Evolutionary conservation across 148 eudicot species (phyloP), one percentile per base, ranked within the genome.

Genomic region (Cornus kousa): DNA sequence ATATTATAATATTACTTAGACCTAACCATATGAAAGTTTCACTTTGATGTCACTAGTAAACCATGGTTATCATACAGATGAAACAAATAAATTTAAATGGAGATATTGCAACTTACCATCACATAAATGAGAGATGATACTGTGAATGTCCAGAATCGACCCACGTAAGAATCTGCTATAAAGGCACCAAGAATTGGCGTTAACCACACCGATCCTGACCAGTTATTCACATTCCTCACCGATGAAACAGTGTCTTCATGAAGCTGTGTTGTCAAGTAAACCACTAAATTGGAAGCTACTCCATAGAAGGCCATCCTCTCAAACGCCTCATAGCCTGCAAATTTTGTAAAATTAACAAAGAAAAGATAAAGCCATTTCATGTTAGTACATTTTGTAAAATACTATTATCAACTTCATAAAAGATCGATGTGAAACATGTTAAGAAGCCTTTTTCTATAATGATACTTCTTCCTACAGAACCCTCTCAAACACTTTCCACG

Each of bases 271-370:
- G 98, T 94, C 78, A 94, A 84, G 70, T 94, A 92, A 32, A 92
- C 97, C 75, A 92, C 98, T 71, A 94, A 82, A 71, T 92, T 94
- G 11, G 98, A 89, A 43, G 97, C 95, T 76, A 94, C 85, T 20
- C 90, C 97, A 77, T 94, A 92, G 68, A 91, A 94, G 0, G 98
- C 95, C 98, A 92, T 94, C 74, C 98, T 89, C 79, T 93, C 98
- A 82, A 87, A 91, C 75, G 91, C 91, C 83, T 93, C 98, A 68
- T 93, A 93, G 1, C 85, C 96, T 93, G 72, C 62, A 75, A 35
- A 73, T 70, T 70, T 68, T 31, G n/a, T 28, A 50, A 73, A 68
- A n/a, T n/a, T n/a, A n/a, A 17, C 22, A 62, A 62, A 17, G 23
- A 17, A 17, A 17, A 62, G 8, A 57, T 57, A 57, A n/a, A 62